Conservation (phyloP, 441 rosid species). For the Croton laevigatus region DNA sequence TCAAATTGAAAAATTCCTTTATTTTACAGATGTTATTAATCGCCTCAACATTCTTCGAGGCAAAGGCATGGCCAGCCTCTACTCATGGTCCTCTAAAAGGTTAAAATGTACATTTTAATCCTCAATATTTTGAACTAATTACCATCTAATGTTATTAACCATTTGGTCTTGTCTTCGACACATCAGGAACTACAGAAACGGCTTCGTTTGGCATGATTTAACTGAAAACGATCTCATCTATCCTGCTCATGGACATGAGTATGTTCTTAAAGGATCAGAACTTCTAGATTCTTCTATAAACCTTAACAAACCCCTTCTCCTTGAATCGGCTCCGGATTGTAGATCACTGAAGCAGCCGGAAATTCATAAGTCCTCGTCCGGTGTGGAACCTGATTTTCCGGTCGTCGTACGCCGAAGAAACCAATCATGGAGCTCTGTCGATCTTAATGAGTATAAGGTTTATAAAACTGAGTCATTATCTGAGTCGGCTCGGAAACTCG, state of each 20-base stretch:
- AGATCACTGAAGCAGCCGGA: slow-evolving; percentile 34
- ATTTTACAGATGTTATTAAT: slow-evolving; percentile 59
- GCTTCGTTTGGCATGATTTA: slow-evolving; percentile 94
- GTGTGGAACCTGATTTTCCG: slow-evolving; percentile 33
- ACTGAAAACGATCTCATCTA: slow-evolving; percentile 65
- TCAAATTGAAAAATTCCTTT: not conserved
- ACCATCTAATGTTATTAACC: not conserved
- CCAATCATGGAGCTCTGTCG: slow-evolving; percentile 83
- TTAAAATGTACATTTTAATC: slow-evolving; percentile 3
- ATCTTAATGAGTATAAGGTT: slow-evolving; percentile 78
- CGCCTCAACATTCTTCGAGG: slow-evolving; percentile 80
- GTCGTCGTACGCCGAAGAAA: slow-evolving; percentile 54
- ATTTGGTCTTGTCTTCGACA: not conserved
- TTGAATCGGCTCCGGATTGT: slow-evolving; percentile 49
- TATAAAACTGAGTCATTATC: slow-evolving; percentile 57
- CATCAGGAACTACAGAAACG: slow-evolving; percentile 81
- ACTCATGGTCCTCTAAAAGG: slow-evolving; percentile 98
- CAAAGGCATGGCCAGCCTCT: slow-evolving; percentile 73
- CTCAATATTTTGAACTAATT: slow-evolving; percentile 25
- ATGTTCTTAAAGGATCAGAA: slow-evolving; percentile 91
- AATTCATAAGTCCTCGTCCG: slow-evolving; percentile 22
- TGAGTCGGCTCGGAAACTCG: slow-evolving; percentile 49
- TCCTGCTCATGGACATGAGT: slow-evolving; percentile 81
- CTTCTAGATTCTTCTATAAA: slow-evolving; percentile 45
- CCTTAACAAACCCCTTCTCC: slow-evolving; percentile 27